Evolutionary conservation across 352 stramenopile genomes (phyloP), one percentile per base, ranked within the genome.

Genomic region (Globisporangium abappressorium): DNA sequence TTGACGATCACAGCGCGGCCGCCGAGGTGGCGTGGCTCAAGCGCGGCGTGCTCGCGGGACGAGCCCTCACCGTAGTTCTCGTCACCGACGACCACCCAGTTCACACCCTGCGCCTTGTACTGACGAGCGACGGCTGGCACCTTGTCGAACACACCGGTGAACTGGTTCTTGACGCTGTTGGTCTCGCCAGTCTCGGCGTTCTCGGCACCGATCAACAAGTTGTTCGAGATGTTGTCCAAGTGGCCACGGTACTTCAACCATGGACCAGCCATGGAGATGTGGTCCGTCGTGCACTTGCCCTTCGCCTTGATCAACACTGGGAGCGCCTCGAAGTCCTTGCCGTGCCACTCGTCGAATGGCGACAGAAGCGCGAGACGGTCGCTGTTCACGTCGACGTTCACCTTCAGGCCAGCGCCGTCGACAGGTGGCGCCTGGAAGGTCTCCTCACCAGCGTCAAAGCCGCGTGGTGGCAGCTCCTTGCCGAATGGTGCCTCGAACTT

Each of bases 211-310:
- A 98, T 97, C 33, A 98, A 75, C 87, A 98, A 74, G 85, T 98
- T 98, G 81, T 98, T 97, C 72, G 86, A 96, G 79, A 98, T 98
- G 86, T 98, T 98, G 82, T 98, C 89, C 57, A 98, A 73, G 78
- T 98, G 93, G 7, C 93, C 93, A 80, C 93, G 90, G 89, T 97
- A 98, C 81, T 97, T 97, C 51, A 98, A 79, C 93, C 93, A 98
- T 60, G 90, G 90, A 57, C 93, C 93, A 28, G 93, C 93, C 91
- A 97, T 97, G 70, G 85, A 96, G 70, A 98, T 98, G 84, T 98
- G 93, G 72, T 98, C 93, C 28, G 93, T 98, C 43, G 93, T 98
- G 91, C 93, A 98, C 83, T 98, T 98, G 75, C 93, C 93, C 89
- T 97, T 96, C 54, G 92, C 91, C 85, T 98, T 98, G 77, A 98